Base-by-base conservation (phyloP, 352 stramenopile species). In the Globisporangium iwayamae region DNA sequence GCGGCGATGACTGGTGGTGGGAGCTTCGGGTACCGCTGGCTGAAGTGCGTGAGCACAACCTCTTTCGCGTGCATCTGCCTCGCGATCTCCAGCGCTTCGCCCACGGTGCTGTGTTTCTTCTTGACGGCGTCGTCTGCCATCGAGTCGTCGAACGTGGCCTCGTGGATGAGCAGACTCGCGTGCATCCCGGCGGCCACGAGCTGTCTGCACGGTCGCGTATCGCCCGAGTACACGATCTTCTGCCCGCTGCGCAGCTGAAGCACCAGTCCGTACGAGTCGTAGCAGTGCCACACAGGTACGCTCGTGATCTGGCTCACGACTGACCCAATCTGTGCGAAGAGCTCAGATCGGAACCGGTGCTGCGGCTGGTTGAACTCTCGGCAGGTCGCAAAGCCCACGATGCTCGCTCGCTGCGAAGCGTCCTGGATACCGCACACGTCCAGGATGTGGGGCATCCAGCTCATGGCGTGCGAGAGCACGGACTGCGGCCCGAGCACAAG, bases 141-240 rank as follows among this genome's bases (percentile, higher is more conserved):
- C 54, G 85, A 85, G 80, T 99, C 91, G 38, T 98, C 96, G 69
- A 99, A 99, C 2, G 97, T 99, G 43, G 97, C 96, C 79, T 99
- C 96, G 65, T 99, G 97, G 67, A 99, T 96, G 14, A 99, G 74
- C 51, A 99, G 56, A 68, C 77, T 76, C 63, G 73, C 78, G n/a
- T 72, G 66, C 60, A 80, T 75, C 1, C 70, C 76, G 52, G 75
- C 80, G 6, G 70, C 25, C 16, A 89, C 74, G 16, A 90, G 75
- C n/a, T 77, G 65, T 36, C 84, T 75, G 45, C 91, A 98, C 0
- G 96, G 96, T 25, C 95, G 90, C 56, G 93, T 98, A 67, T 99
- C 96, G 39, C 96, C 96, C 52, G 89, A 98, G 70, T 98, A 99
- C 11, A 94, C 90, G 10, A 89, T 39, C 47, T 89, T 89, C 5